phyloP scores from a whole-genome alignment of 805 yeast genomes.

The Candida corydali region DNA sequence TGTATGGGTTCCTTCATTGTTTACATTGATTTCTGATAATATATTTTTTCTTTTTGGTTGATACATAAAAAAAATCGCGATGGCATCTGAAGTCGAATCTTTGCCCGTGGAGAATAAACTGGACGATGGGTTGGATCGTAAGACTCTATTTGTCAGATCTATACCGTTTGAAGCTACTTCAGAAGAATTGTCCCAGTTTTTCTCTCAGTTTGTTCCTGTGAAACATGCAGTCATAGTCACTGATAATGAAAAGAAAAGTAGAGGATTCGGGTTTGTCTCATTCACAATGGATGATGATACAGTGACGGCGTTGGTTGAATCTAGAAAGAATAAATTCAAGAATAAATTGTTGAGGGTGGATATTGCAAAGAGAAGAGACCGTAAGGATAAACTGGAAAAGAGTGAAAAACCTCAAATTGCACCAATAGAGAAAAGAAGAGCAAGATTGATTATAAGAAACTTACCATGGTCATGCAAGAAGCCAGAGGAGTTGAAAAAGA shows the following conservation, averaged over 20 bases:
- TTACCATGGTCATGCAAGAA: conserved; percentile 94
- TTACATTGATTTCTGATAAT: too few relatives aligned
- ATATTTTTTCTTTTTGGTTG: not conserved
- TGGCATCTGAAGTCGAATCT: not conserved
- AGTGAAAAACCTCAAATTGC: conserved; percentile 15
- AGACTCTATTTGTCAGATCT: conserved; percentile 80
- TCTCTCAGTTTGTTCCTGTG: conserved; percentile 90
- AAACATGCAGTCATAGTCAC: conserved; percentile 91
- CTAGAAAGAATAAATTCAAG: conserved; percentile 64
- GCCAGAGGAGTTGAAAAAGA: conserved; percentile 63
- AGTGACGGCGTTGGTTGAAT: conserved; percentile 60
- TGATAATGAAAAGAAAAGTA: conserved; percentile 69
- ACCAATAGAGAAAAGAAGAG: conserved; percentile 69
- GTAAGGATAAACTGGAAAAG: conserved; percentile 37
- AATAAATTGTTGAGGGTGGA: conserved; percentile 71
- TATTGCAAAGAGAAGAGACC: conserved; percentile 87
- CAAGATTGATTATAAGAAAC: conserved; percentile 84
- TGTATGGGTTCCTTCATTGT: conserved; percentile 3
- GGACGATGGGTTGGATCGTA: conserved; percentile 44
- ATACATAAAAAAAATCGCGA: not conserved
- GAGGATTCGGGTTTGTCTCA: conserved; percentile 95
- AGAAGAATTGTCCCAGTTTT: conserved; percentile 77
- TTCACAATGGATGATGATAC: conserved; percentile 86
- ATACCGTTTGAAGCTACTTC: conserved; percentile 78
- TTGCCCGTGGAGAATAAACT: not conserved